Conservation (phyloP, 495 filamentous ascomycete genomes). For the Lasiosphaeria miniovina region DNA sequence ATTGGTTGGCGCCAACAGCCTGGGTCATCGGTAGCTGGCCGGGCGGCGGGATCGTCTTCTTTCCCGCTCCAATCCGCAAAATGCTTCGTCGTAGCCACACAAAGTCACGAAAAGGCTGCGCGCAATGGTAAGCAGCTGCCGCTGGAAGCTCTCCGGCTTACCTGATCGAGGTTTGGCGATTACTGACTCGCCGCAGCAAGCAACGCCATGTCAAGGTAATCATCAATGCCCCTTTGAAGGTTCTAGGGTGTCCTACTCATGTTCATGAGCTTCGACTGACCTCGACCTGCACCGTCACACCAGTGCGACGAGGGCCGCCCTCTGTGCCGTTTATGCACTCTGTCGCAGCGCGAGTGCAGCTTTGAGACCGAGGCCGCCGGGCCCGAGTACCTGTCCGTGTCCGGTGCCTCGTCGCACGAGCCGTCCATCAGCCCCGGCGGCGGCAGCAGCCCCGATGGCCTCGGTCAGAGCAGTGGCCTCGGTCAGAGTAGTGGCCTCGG, state of each 20-base stretch:
- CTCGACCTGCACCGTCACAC: neutral
- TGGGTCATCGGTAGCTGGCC: too few species aligned
- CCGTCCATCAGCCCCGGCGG: neutral
- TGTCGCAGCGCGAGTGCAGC: conserved; percentile 33
- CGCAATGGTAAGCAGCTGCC: conserved; percentile 47
- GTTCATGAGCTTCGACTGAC: conserved; percentile 1
- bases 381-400: too few species aligned
- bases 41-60: too few species aligned
- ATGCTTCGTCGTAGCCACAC: conserved; percentile 42
- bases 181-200: conserved; percentile 22
- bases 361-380: conserved; percentile 13
- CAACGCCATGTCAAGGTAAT: conserved; percentile 38
- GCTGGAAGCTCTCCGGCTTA: neutral
- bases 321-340: conserved; percentile 33
- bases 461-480: too few species aligned
- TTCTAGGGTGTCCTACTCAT: neutral
- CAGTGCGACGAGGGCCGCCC: conserved; percentile 39
- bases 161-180: too few species aligned
- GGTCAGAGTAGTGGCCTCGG: too few species aligned
- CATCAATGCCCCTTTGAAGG: neutral
- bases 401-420: too few species aligned
- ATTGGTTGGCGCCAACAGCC: too few species aligned
- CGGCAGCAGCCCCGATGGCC: conserved; percentile 1
- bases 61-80: neutral
- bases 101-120: conserved; percentile 36